A percentile compares a stretch with the other conserved stretches of the same genome.
These are phyloP conservation scores for Flammula alnicola DNA, from an alignment of 1,284 basidiomycete genomes.

Conservation along the genomic window DNA sequence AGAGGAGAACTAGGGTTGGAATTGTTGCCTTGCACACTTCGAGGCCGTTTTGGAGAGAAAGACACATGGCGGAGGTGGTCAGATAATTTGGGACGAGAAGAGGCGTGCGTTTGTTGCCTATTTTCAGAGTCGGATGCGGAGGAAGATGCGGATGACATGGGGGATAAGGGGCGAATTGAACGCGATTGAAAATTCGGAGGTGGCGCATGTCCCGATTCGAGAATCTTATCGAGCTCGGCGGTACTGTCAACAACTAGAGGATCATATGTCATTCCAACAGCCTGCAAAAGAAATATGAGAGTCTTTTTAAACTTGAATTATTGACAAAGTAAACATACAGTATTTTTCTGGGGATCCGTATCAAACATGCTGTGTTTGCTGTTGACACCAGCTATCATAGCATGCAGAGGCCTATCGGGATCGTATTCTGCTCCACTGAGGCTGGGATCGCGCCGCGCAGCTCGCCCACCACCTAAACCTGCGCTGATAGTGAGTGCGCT, in stretches of 20 bases:
- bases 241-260: slow-evolving; percentile 64
- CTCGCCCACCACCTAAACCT: slow-evolving; percentile 64
- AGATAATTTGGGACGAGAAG: slow-evolving; percentile 60
- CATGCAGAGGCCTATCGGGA: slow-evolving; percentile 80
- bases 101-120: slow-evolving; percentile 29
- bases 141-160: slow-evolving; percentile 47
- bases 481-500: slow-evolving; percentile 85
- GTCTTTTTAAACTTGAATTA: not conserved
- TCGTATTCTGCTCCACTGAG: slow-evolving; percentile 84
- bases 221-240: slow-evolving; percentile 64
- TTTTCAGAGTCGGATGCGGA: slow-evolving; percentile 53
- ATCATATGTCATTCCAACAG: slow-evolving; percentile 45
- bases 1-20: slow-evolving; percentile 31
- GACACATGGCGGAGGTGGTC: slow-evolving; percentile 67
- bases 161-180: slow-evolving; percentile 32
- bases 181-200: slow-evolving; percentile 24
- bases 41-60: slow-evolving; percentile 74
- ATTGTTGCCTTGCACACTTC: slow-evolving; percentile 50
- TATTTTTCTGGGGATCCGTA: slow-evolving; percentile 51
- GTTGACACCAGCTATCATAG: slow-evolving; percentile 66
- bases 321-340: slow-evolving; percentile 35
- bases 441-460: slow-evolving; percentile 55
- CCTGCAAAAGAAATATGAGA: not conserved
- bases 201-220: slow-evolving; percentile 54
- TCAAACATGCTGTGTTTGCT: slow-evolving; percentile 56